These are phyloP conservation scores for Ajuga chamaepitys DNA, from an alignment of 257 asterid species.

Conservation along the genomic window DNA sequence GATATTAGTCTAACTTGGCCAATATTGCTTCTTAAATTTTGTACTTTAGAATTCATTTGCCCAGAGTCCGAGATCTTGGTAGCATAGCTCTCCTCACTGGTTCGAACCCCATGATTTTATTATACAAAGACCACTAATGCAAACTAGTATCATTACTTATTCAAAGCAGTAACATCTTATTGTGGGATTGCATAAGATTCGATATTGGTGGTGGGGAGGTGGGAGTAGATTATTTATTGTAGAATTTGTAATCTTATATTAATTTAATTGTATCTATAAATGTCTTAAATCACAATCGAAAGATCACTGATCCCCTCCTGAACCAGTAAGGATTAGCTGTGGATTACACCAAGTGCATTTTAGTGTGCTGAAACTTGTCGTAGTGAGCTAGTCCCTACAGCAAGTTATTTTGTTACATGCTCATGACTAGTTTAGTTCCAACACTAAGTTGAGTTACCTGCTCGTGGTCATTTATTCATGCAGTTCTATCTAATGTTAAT, in stretches of 20 bases:
- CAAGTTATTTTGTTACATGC: too few relatives aligned
- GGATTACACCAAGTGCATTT: too few relatives aligned
- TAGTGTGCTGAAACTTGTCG: too few relatives aligned
- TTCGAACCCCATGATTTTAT: too few relatives aligned
- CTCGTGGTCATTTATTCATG: background rate
- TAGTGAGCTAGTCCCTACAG: too few relatives aligned
- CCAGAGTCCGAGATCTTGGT: too few relatives aligned
- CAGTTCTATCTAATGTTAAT: background rate
- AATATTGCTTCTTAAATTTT: background rate
- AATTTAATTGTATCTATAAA: background rate
- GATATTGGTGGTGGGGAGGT: background rate
- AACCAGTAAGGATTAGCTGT: background rate
- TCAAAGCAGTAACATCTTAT: background rate
- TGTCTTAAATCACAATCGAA: background rate
- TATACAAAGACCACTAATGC: background rate
- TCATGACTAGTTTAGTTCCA: too few relatives aligned
- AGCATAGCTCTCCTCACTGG: too few relatives aligned
- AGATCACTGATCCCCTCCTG: background rate
- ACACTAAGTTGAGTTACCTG: too few relatives aligned
- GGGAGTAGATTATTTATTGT: background rate
- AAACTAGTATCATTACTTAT: background rate
- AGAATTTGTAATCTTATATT: too few relatives aligned
- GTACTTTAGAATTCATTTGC: background rate
- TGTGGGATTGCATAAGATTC: background rate
- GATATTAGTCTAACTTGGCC: background rate